Base-by-base conservation (phyloP, 2,329 filamentous ascomycete species). In the Pyrenochaeta sp. region DNA sequence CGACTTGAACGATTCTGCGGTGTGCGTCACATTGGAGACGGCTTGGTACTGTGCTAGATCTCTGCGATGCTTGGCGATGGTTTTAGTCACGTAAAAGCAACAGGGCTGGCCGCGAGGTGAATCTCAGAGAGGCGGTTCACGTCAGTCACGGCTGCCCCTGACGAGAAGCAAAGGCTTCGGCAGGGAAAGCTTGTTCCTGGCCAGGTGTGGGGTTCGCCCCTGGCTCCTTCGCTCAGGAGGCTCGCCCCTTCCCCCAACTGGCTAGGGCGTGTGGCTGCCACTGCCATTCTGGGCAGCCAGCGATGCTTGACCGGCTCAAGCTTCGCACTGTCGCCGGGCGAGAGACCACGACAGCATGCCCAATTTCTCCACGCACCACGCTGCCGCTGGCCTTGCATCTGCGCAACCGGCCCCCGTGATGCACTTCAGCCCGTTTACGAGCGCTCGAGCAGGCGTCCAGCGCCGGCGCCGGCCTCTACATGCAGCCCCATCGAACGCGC, bases 281-380 rank as follows among this genome's bases (percentile, higher is more conserved):
- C n/a, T 52, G 60, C 60, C 64, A 63, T 62, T 40, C 68, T 58
- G 43, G 53, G 36, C 47, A 39, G 50, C 50, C 43, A 42, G 40
- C 50, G 39, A 64, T 65, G 68, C 68, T 71, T 71, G 62, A 63
- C 60, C 42, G 9, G 24, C 47, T 54, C 54, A 68, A 71, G 66
- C 66, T 65, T 67, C 62, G 48, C 46, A n/a, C 54, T 51, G 59
- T 56, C 51, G 30, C 44, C 32, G 24, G n/a, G 30, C 54, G 28
- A 34, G 12, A 37, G 24, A 19, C 28, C 15, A 19, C 19, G 28
- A 24, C 24, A 28, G 28, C 45, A 8, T 27, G 9, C 32, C 32
- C 9, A 13, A 15, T 36, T 36, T 24, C 32, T 37, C 40, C 9
- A 43, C 22, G 40, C 22, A 25, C 22, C 24, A n/a, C 25, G 9